Evolutionary conservation across 148 eudicot species (phyloP), one percentile per base, ranked within the genome.

Genomic region (Limonium bicolor): DNA sequence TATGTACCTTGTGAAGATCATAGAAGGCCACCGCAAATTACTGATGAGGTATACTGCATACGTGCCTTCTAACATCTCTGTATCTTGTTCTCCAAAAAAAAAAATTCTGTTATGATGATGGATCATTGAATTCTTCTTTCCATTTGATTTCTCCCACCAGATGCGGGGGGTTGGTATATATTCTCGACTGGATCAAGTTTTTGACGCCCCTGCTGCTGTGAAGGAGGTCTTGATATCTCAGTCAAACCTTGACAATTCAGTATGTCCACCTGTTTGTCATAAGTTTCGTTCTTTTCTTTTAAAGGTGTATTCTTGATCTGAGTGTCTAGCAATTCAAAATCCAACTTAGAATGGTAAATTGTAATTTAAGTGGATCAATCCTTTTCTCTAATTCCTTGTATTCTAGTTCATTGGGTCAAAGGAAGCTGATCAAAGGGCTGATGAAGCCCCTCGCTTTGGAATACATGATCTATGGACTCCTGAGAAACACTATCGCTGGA

Each of bases 181-280:
- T 63, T 70, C 81, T 21, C 70, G 97, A 62, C 93, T 88, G 52
- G 94, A 88, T 62, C 79, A 75, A 61, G 72, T 88, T n/a, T 88
- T 88, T 75, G 93, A 84, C 45, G 97, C 97, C 64, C 95, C 97
- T 14, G 20, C 51, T 60, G 92, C 93, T 50, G 94, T 88, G 60
- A 88, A 65, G 70, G 87, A 84, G 51, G 71, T 84, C 42, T 39
- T 88, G 63, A 64, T 73, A 20, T 62, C 74, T 37, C 97, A 88
- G 55, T 74, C 59, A 60, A 60, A 68, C 14, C 76, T 88, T 61
- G 82, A 72, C 14, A 10, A 60, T 42, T 88, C 97, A 38, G 96
- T 88, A 83, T 28, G 67, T 48, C 66, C 50, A 14, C 58, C 58
- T 6, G 25, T 32, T 34, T 20, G 41, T 43, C 21, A 40, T 11